Evolutionary conservation across 331 rosid species (phyloP), one percentile per base, ranked within the genome.

Genomic region (Cydonia oblonga): DNA sequence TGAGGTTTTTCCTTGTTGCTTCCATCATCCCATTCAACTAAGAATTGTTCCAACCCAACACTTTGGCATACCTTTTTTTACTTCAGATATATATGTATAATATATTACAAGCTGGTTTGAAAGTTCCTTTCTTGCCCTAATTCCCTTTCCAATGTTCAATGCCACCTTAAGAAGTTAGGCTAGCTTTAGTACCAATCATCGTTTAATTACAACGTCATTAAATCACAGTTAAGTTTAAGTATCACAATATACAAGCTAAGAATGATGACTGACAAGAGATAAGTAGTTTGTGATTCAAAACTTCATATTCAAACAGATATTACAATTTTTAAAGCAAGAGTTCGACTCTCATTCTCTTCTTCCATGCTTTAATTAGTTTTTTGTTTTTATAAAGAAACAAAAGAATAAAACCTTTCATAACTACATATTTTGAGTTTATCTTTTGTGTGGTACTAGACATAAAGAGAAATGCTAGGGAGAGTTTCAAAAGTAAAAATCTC

Each of bases 11-110:
- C 59, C 53, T 26, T 46, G 64, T 62, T 76, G 33, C 53, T 40
- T 65, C 29, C 18, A 64, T 56, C 52, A n/a, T 38, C 68, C 67
- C 25, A 22, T 51, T 79, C 77, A 12, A 49, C 20, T 30, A 35
- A 46, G 68, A 56, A 76, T 76, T 58, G 62, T 68, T 63, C 71
- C 61, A 75, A 54, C 56, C 52, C 29, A 54, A 35, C 18, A 25
- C 16, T 18, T 3, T 40, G 46, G 46, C 14, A 11, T 40, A 40
- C 46, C 5, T 40, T 40, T 38, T 40, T 40, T 40, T 40, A 10
- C 46, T 40, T 40, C 46, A 40, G 42, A 35, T n/a, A 59, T 9
- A 25, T 26, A 59, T 25, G 10, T 6, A 25, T 59, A 5, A 6
- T n/a, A 35, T 57, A 57, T 23, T 25, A 25, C 46, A 40, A 40